Evolutionary conservation across 2,329 filamentous ascomycete species (phyloP).

Genomic region (Dactylonectria estremocensis): DNA sequence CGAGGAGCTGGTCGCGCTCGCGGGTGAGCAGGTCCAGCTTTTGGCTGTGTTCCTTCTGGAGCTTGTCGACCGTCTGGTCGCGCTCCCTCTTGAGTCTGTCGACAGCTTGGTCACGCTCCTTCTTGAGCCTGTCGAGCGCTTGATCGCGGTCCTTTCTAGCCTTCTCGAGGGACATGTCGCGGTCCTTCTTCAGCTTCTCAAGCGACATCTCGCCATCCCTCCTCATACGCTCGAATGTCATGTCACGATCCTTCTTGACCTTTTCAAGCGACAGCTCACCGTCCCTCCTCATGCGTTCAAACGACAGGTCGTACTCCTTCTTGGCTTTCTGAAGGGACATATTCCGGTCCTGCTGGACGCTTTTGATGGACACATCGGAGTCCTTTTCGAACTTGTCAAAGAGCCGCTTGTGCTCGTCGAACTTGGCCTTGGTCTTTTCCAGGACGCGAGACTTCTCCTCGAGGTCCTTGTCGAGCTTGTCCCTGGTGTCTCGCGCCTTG

Average conservation of each 20-base stretch:
- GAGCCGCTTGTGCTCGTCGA: conserved; percentile 36
- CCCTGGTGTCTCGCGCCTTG: conserved; percentile 42
- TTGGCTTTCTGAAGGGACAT: conserved; percentile 37
- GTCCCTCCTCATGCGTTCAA: conserved; percentile 41
- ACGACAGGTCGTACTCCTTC: conserved; percentile 33
- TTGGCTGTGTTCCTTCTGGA: conserved; percentile 41
- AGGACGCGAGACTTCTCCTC: conserved; percentile 30
- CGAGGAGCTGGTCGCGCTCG: conserved; percentile 44
- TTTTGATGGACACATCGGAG: conserved; percentile 36
- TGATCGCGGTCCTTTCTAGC: conserved; percentile 45
- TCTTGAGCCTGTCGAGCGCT: conserved; percentile 24
- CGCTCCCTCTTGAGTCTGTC: conserved; percentile 40
- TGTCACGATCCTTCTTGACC: conserved; percentile 32
- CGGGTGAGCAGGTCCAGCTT: conserved; percentile 40
- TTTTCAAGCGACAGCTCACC: conserved; percentile 38
- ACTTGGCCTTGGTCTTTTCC: conserved; percentile 34
- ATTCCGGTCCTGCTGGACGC: conserved; percentile 40
- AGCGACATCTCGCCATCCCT: conserved; percentile 28
- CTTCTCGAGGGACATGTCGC: conserved; percentile 34
- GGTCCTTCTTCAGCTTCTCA: conserved; percentile 39
- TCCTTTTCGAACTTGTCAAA: conserved; percentile 41
- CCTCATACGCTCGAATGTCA: conserved; percentile 31
- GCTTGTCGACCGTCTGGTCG: conserved; percentile 39
- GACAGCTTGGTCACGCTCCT: conserved; percentile 24
- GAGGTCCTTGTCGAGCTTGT: conserved; percentile 43